Percentiles rank a stretch among this genome's conserved stretches.
Conservation (phyloP, 176 grass and related monocot species). For the Musa acuminata region DNA sequence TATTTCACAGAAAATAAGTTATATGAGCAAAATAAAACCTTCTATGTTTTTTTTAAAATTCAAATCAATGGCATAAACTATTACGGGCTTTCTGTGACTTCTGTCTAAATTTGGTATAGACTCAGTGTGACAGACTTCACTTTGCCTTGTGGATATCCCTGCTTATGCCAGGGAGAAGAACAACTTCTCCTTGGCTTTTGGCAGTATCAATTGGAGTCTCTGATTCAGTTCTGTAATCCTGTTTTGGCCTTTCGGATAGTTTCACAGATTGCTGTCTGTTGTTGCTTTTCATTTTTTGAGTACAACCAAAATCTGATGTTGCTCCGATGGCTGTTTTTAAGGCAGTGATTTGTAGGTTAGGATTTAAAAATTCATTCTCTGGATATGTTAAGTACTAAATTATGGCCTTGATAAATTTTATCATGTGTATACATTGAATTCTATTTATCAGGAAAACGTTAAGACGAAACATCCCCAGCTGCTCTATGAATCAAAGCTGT, state of each 20-base stretch:
- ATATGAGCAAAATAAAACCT: neutral
- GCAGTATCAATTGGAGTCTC: neutral
- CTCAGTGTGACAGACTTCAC: neutral
- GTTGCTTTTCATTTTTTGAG: neutral
- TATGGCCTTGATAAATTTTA: slow-evolving; percentile 1
- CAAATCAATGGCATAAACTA: too few relatives aligned
- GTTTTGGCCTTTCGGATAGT: neutral
- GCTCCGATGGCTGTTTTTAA: too few relatives aligned
- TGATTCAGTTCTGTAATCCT: neutral
- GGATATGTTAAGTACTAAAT: neutral
- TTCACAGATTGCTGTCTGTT: neutral
- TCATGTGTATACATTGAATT: neutral
- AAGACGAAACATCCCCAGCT: slow-evolving; percentile 98
- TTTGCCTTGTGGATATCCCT: neutral
- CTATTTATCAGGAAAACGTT: slow-evolving; percentile 68
- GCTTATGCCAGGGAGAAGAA: neutral
- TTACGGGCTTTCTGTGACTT: too few relatives aligned
- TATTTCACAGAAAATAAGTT: neutral
- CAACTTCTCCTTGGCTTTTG: too few relatives aligned
- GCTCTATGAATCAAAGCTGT: slow-evolving; percentile 95
- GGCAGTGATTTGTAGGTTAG: too few relatives aligned
- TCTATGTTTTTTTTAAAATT: neutral
- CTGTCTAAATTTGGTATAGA: neutral
- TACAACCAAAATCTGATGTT: too few relatives aligned
- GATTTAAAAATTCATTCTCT: neutral